Base-by-base conservation (phyloP, 2,329 filamentous ascomycete genomes). In the Didymella sp. region DNA sequence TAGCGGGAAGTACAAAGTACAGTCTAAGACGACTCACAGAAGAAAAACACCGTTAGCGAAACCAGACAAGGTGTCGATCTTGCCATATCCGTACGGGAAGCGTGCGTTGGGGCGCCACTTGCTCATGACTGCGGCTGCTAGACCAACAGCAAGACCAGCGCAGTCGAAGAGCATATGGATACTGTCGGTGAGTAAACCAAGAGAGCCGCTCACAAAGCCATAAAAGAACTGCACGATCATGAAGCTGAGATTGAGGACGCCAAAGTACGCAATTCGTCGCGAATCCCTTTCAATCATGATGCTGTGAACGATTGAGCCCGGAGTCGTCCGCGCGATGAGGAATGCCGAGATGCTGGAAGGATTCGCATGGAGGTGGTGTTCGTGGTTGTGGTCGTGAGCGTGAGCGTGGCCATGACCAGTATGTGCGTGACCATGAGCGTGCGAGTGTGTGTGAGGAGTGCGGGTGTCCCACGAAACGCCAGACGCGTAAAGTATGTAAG, bases 81-180 rank as follows among this genome's bases (percentile, higher is more conserved):
- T 99, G 56, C 94, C 93, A 74, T 96, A 95, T 0, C 95, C 95
- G 71, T 97, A 98, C 0, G 95, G 95, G 68, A 96, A 98, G 19
- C 88, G 84, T 57, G 90, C 84, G 73, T 89, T 96, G 0, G 92
- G 90, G 1, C 93, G 92, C 93, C 95, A 97, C 77, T 98, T 98
- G 77, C 91, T 95, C 81, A 96, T 91, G 6, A 99, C 92, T 1
- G 94, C 89, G 25, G 95, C 95, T 67, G 94, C 89, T 9, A 99
- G 82, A 11, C 95, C 95, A 31, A 99, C 92, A 1, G 91, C 86
- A 25, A 99, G 84, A 19, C 94, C 95, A 31, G 97, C 87, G 66
- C 95, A 99, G 77, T 99, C 95, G 69, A 99, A 98, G 71, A 99
- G 94, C 95, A 99, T 99, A 78, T 99, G 95, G 61, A 99, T 95